Base-by-base conservation (phyloP, 768 basidiomycete species). In the Neoboletus magnificus region DNA sequence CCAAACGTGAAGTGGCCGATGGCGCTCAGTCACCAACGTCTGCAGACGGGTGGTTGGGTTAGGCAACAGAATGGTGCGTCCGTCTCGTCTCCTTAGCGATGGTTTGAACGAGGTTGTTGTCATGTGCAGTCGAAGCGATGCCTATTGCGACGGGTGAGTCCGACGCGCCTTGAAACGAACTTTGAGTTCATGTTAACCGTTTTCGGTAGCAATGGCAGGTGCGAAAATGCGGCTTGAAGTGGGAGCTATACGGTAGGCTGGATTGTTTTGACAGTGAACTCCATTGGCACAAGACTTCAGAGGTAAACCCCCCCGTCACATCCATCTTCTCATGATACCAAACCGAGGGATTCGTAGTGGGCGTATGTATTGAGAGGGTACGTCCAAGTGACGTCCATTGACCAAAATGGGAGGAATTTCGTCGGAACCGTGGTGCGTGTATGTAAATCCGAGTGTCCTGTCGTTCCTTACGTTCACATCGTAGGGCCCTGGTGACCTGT, bases 21-120 rank as follows among this genome's bases (percentile, higher is more conserved):
- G 42, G 73, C 77, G 30, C 63, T 82, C 25, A 83, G 82, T 55
- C 82, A 81, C 59, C 82, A 77, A 59, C 79, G 82, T 25, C 59
- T 86, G 16, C 76, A 76, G 47, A 74, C 77, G 11, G 84, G 83
- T 15, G 85, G 84, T 1, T 85, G 84, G 84, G 79, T 81, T 15
- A 74, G 83, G 33, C 76, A 82, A 59, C 76, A 84, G 66, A 86
- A 82, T 56, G 60, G 83, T 79, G 15, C 41, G 74, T 60, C 7
- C 15, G 1, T 37, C 40, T 35, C 4, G 3, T 49, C 25, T 32
- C 12, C 3, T 46, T 33, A 7, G 32, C 9, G 30, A 18, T 29
- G 8, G 5, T 9, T 27, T 11, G n/a, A 22, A n/a, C 6, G 4
- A 22, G 50, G 25, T 45, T 13, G 29, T 44, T 2, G 5, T 7